Base-by-base conservation (phyloP, 768 basidiomycete genomes). In the Mycena belliarum region DNA sequence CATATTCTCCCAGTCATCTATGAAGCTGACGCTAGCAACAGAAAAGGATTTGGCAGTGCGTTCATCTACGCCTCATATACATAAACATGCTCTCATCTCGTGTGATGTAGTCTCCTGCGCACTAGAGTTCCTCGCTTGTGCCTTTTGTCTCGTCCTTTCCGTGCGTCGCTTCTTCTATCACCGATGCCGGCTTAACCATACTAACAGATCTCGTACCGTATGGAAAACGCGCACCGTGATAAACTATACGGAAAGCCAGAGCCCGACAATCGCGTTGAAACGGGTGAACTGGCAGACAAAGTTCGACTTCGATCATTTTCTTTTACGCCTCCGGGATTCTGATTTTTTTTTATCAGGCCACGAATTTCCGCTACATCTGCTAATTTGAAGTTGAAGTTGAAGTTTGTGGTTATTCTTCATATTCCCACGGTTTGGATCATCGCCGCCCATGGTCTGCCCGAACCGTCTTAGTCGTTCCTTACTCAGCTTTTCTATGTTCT, bases 221-320 rank as follows among this genome's bases (percentile, higher is more conserved):
- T 70, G 64, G 87, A 89, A 26, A 91, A 90, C 56, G 72, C 75
- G 6, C 75, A 76, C 16, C 74, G 88, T 38, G 78, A 89, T 63
- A 72, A 69, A 42, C 56, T 72, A 25, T 81, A 84, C 55, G 88
- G 88, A 1, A 76, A 75, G 50, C 80, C 79, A 1, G 70, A 75
- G 49, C 72, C 70, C 9, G 71, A 79, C 56, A 75, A 74, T 8
- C 78, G 72, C 20, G 83, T 89, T 20, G 82, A 90, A 63, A 88
- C 85, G 0, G 75, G 78, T 25, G 80, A 86, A 59, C 67, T 87
- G 8, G 88, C 88, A 1, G 88, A 90, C 65, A 77, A 84, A 75
- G 88, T 87, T 58, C 26, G 76, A 40, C 45, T 9, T 24, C 35
- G 35, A 37, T 46, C 18, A 33, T 23, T 23, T 16, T 14, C 35